Percentiles rank a stretch among this genome's conserved stretches.
phyloP scores from a whole-genome alignment of 1,284 basidiomycete species.

The Tilletia indica region DNA sequence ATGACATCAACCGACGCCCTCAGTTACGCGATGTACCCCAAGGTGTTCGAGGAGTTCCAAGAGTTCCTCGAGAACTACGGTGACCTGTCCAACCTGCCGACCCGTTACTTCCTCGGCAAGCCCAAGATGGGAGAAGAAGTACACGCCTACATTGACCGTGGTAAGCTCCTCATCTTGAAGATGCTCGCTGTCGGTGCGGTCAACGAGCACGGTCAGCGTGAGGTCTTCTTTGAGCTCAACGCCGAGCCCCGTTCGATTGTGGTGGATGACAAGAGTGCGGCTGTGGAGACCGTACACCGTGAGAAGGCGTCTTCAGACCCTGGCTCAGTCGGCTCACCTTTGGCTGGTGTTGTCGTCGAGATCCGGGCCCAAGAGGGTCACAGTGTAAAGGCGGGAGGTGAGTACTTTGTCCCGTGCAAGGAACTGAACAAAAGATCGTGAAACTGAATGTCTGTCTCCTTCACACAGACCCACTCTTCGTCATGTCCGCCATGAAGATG shows the following conservation, averaged over 20 bases:
- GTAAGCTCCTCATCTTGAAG: constrained; percentile 90
- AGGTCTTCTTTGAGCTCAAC: constrained; percentile 87
- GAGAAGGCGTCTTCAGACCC: constrained; percentile 91
- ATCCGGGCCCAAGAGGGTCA: constrained; percentile 95
- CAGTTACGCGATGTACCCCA: constrained; percentile 94
- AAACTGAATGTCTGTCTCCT: neutral
- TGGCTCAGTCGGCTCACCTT: constrained; percentile 80
- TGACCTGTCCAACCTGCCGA: constrained; percentile 77
- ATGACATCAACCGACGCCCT: constrained; percentile 81
- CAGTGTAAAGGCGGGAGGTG: constrained; percentile 84
- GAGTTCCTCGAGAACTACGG: constrained; percentile 91
- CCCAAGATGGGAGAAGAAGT: constrained; percentile 91
- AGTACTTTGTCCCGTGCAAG: neutral
- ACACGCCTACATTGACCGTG: constrained; percentile 93
- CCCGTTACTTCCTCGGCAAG: constrained; percentile 92
- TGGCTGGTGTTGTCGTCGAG: constrained; percentile 92
- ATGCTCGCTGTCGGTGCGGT: constrained; percentile 92
- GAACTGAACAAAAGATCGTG: neutral
- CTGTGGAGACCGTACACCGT: constrained; percentile 82
- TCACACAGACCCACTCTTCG: constrained; percentile 70
- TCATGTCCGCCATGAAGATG: constrained; percentile 62
- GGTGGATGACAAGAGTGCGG: constrained; percentile 92
- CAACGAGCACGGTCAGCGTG: constrained; percentile 84
- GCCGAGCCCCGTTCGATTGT: constrained; percentile 57
- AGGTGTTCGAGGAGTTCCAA: constrained; percentile 96